Evolutionary conservation across 352 stramenopile genomes (phyloP), one percentile per base, ranked within the genome.

Genomic region (Pseudoperonospora humuli): DNA sequence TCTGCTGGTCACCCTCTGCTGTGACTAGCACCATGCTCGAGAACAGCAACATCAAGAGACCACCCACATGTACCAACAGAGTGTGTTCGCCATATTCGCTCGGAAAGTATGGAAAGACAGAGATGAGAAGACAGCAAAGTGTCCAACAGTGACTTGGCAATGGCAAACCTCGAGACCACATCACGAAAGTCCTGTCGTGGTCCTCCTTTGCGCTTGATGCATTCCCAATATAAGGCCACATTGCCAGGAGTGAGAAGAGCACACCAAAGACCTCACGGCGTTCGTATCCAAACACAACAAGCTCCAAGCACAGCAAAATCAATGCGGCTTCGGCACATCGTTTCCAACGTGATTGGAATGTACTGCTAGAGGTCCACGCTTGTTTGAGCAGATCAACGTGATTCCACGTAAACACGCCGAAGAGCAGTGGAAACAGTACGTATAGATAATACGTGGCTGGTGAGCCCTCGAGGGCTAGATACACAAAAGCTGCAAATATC

Each of bases 371-470:
- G 0, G 5, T 9, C 55, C 43, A 59, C 0, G 32, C 15, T 26
- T 46, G 27, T 2, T 36, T 21, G 18, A 80, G 41, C 14, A 84
- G n/a, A 3, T 48, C n/a, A 14, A 34, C 43, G 19, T 84, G 60
- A 27, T 64, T 67, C 57, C 60, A 75, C 8, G 77, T 48, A 50
- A 72, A 80, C 20, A 77, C 34, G 51, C 81, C 79, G 41, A 84
- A 90, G 2, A 82, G 32, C 1, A 86, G 47, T 1, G 76, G 72
- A 48, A 88, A 93, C 13, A 64, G 20, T 27, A 83, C 35, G 49
- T 93, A 91, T 13, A 86, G 51, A 29, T 84, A 89, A 38, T 93
- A 93, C 25, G 74, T 89, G 7, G 53, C 9, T n/a, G 81, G 75
- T 13, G 75, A 79, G 28, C 59, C 58, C 50, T 91, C 75, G 9